These are phyloP conservation scores for Schoenoplectus tabernaemontani DNA, from an alignment of 202 grass and related monocot species.

Conservation along the genomic window DNA sequence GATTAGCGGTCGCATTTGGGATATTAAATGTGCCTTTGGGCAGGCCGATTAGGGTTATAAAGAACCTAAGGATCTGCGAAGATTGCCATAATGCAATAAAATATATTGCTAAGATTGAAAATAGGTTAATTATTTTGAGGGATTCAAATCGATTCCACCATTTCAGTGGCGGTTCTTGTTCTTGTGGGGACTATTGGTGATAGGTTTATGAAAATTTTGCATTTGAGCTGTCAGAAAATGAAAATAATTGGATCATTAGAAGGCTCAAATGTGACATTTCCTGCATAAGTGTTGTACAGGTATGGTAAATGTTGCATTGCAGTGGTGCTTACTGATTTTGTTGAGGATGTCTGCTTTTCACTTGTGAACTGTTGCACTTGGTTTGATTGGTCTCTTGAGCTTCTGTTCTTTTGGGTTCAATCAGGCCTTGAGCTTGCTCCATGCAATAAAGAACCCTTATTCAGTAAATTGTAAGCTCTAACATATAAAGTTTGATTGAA, in stretches of 20 bases:
- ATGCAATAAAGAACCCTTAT: not conserved
- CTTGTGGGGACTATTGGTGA: slow-evolving; percentile 93
- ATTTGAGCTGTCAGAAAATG: not conserved
- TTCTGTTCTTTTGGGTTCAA: not conserved
- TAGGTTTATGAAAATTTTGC: not conserved
- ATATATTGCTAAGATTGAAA: slow-evolving; percentile 73
- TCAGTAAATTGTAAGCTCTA: not conserved
- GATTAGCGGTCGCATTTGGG: slow-evolving; percentile 81
- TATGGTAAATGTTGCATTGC: not conserved
- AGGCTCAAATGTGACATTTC: not conserved
- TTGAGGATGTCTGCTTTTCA: not conserved
- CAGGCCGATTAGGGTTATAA: slow-evolving; percentile 76
- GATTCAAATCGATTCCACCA: slow-evolving; percentile 95
- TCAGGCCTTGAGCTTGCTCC: not conserved
- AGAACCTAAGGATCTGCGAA: slow-evolving; percentile 67
- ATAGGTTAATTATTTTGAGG: slow-evolving; percentile 67
- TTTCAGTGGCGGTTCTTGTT: slow-evolving; percentile 85
- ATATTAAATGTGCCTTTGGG: slow-evolving; percentile 72
- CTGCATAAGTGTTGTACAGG: not conserved
- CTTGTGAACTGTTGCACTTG: not conserved
- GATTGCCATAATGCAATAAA: slow-evolving; percentile 90
- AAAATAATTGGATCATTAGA: not conserved
- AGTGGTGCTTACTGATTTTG: not conserved
- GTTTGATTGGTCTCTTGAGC: not conserved
- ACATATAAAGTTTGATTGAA: not conserved